Base-by-base conservation (phyloP, 257 asterid genomes). In the Datura wrightii region DNA sequence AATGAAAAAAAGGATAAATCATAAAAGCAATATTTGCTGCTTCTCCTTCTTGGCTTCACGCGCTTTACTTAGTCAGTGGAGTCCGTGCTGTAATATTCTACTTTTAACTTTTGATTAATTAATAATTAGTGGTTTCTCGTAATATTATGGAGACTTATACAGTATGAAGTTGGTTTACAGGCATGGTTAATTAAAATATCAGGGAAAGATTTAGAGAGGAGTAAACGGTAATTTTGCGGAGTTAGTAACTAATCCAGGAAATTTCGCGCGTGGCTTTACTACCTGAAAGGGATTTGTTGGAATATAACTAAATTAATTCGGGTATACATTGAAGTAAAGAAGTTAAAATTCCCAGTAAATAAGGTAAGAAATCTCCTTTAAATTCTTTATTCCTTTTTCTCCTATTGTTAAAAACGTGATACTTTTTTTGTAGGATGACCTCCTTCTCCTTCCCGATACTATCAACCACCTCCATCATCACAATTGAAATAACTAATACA, bases 311-410 rank as follows among this genome's bases (percentile, higher is more conserved):
- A 10, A 76, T 52, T 76, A 76, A 31, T 7, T 76, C 8, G 4
- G 48, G 48, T 76, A 31, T 31, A 31, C 18, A 31, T 76, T 76
- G 62, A 50, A 76, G 82, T 24, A 6, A 76, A 34, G 82, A 76
- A 50, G 10, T 76, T 48, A 50, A 50, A 50, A 76, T 31, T 76
- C 62, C 46, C 82, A 31, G 31, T 50, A 34, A 76, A 50, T 52
- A 52, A 76, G 63, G 82, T 34, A 52, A 52, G 82, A 76, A 52
- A 76, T 76, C 2, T 14, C 24, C 60, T 52, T 37, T 52, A 24
- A 19, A 10, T 52, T 76, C 11, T 76, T 52, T 76, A 8, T 31
- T 76, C 4, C 19, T n/a, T 4, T 54, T 15, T 54, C 18, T 54
- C 59, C 59, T 54, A 54, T 71, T 18, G 55, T 39, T 39, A 69